Conservation (phyloP, 495 filamentous ascomycete species). For the Penicillium daleae region DNA sequence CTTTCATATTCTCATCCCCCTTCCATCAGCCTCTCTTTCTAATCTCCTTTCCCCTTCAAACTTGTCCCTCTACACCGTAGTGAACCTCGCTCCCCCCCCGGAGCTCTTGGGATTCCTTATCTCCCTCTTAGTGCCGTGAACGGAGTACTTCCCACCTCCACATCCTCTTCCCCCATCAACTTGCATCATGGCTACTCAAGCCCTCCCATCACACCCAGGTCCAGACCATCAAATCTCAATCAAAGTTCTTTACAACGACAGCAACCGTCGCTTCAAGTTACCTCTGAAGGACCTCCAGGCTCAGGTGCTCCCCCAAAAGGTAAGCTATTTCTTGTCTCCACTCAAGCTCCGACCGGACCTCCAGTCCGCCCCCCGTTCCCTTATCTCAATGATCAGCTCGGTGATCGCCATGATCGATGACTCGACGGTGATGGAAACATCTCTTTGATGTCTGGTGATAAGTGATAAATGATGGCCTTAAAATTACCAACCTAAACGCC, state of each 20-base stretch:
- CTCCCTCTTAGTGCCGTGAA: slow-evolving; percentile 20
- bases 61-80: neutral
- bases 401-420: slow-evolving; percentile 9
- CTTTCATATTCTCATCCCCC: neutral
- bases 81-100: neutral
- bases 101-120: neutral
- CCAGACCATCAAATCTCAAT: slow-evolving; percentile 81
- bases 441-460: too few relatives aligned
- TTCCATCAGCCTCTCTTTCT: neutral
- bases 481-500: too few relatives aligned
- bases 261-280: slow-evolving; percentile 85
- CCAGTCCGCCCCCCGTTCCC: slow-evolving; percentile 24
- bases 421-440: neutral
- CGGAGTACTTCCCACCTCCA: slow-evolving; percentile 12
- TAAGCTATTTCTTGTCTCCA: slow-evolving; percentile 65
- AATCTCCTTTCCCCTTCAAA: neutral
- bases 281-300: slow-evolving; percentile 83
- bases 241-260: slow-evolving; percentile 76
- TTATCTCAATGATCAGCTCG: slow-evolving; percentile 26
- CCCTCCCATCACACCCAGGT: slow-evolving; percentile 37
- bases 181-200: slow-evolving; percentile 40
- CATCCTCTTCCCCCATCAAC: slow-evolving; percentile 21
- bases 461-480: too few relatives aligned
- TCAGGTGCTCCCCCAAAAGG: slow-evolving; percentile 79
- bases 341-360: slow-evolving; percentile 40